Evolutionary conservation across 441 rosid species (phyloP).

Genomic region (Brassica hybrid): DNA sequence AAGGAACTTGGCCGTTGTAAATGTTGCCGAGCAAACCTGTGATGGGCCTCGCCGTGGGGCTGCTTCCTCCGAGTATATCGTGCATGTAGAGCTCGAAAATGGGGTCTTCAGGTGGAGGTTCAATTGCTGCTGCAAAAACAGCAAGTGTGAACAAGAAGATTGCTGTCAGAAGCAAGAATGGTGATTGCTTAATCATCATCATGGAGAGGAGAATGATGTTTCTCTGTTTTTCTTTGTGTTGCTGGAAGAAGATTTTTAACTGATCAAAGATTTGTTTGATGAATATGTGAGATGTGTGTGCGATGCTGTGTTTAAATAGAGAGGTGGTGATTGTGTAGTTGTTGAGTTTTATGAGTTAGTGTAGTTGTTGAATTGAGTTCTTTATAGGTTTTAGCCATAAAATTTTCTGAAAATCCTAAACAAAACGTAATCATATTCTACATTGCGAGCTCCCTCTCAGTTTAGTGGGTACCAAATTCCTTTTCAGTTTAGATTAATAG

Average conservation of each 20-base stretch:
- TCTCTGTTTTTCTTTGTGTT: conserved; percentile 3
- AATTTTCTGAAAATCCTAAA: background rate
- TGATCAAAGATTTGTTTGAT: conserved; percentile 35
- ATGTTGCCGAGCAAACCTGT: conserved; percentile 93
- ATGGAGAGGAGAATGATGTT: conserved; percentile 29
- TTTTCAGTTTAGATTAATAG: too few species aligned
- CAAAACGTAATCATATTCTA: conserved; percentile 2
- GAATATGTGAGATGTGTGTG: conserved; percentile 29
- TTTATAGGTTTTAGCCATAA: conserved; percentile 19
- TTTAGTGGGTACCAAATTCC: conserved; percentile 24
- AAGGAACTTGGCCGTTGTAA: conserved; percentile 89
- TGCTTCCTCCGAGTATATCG: conserved; percentile 87
- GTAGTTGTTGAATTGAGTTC: conserved; percentile 50
- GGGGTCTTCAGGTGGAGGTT: conserved; percentile 55
- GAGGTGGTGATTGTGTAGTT: conserved; percentile 45
- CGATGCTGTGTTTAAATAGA: conserved; percentile 40
- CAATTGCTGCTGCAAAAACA: conserved; percentile 47
- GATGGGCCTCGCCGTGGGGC: conserved; percentile 84
- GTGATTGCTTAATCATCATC: conserved; percentile 55
- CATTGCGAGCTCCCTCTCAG: background rate
- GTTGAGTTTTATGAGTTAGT: conserved; percentile 36
- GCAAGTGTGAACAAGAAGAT: conserved; percentile 41
- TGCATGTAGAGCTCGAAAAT: conserved; percentile 85
- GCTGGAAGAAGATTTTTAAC: conserved; percentile 17
- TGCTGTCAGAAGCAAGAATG: conserved; percentile 39